Conservation (phyloP, 2,329 filamentous ascomycete species). For the Penicillium sp. region DNA sequence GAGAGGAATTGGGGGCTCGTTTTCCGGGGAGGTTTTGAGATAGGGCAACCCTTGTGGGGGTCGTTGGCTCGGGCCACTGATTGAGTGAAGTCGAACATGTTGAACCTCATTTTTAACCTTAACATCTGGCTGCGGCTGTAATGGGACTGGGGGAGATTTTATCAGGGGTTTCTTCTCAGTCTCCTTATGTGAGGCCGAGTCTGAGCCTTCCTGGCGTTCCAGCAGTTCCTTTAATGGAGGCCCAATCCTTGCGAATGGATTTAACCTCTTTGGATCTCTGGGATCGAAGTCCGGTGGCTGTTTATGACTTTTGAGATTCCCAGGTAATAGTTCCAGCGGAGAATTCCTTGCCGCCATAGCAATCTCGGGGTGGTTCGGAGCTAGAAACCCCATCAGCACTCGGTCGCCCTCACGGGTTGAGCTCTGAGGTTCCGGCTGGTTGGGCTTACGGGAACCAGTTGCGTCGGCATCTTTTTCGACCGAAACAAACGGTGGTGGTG, state of each 20-base stretch:
- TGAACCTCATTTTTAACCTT: neutral
- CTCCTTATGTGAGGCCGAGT: neutral
- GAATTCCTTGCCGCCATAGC: slow-evolving; percentile 56
- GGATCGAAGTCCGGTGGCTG: slow-evolving; percentile 3
- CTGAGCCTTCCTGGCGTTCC: neutral
- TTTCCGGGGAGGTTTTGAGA: slow-evolving; percentile 31
- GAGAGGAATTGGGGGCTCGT: slow-evolving; percentile 33
- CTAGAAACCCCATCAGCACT: slow-evolving; percentile 65
- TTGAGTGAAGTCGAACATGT: slow-evolving; percentile 6
- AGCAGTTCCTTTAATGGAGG: neutral
- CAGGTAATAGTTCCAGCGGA: slow-evolving; percentile 41
- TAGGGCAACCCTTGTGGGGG: slow-evolving; percentile 6
- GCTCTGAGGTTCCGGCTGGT: slow-evolving; percentile 28
- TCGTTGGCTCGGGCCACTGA: slow-evolving; percentile 7
- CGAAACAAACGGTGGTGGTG: slow-evolving; percentile 36
- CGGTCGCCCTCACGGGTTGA: slow-evolving; percentile 57
- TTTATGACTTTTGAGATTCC: slow-evolving; percentile 32
- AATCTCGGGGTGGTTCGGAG: slow-evolving; percentile 64
- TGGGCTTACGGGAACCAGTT: slow-evolving; percentile 35
- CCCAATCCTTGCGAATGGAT: neutral
- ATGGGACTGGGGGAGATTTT: neutral
- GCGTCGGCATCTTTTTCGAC: slow-evolving; percentile 18
- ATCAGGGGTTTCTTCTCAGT: neutral
- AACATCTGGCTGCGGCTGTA: neutral
- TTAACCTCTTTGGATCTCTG: neutral